A percentile compares a stretch with the other conserved stretches of the same genome.
Conservation (phyloP, 208 protist genomes). For the Angomonas desouzai region DNA sequence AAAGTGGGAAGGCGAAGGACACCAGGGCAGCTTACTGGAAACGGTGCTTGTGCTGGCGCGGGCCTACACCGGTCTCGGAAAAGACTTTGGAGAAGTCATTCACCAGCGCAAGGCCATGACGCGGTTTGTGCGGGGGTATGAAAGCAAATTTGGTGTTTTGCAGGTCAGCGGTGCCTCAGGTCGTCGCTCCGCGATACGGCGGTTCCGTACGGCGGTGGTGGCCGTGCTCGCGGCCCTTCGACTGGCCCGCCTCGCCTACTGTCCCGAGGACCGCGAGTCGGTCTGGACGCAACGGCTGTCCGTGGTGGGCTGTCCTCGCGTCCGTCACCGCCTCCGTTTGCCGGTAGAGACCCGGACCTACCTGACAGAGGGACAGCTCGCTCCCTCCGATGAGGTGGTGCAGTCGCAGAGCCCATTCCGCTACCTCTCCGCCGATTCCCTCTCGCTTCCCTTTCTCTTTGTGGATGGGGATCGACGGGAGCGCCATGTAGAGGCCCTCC, state of each 20-base stretch:
- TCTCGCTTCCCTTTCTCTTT: conserved; percentile 8
- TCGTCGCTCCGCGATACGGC: not conserved
- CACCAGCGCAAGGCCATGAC: conserved; percentile 37
- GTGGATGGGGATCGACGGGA: conserved; percentile 4
- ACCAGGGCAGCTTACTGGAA: conserved; percentile 8
- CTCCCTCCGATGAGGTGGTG: not conserved
- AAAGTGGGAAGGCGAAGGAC: not conserved
- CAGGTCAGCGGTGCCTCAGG: not conserved
- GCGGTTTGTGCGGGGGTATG: conserved; percentile 18
- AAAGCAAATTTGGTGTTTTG: not conserved
- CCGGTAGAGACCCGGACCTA: conserved; percentile 23
- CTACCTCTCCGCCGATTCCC: not conserved
- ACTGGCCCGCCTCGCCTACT: conserved; percentile 12
- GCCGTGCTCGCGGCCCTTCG: conserved; percentile 32
- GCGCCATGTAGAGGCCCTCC: not conserved
- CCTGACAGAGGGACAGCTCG: not conserved
- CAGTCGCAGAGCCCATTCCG: not conserved
- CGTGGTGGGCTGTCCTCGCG: conserved; percentile 8
- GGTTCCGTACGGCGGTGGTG: conserved; percentile 32
- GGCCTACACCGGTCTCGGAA: conserved; percentile 31
- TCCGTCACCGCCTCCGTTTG: conserved; percentile 23
- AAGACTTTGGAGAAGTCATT: conserved; percentile 37
- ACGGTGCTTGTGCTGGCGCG: conserved; percentile 19
- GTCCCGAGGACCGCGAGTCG: not conserved
- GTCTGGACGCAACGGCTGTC: conserved; percentile 14